These are phyloP conservation scores for Juncus effusus DNA, from an alignment of 176 grass and related monocot species.

Conservation along the genomic window DNA sequence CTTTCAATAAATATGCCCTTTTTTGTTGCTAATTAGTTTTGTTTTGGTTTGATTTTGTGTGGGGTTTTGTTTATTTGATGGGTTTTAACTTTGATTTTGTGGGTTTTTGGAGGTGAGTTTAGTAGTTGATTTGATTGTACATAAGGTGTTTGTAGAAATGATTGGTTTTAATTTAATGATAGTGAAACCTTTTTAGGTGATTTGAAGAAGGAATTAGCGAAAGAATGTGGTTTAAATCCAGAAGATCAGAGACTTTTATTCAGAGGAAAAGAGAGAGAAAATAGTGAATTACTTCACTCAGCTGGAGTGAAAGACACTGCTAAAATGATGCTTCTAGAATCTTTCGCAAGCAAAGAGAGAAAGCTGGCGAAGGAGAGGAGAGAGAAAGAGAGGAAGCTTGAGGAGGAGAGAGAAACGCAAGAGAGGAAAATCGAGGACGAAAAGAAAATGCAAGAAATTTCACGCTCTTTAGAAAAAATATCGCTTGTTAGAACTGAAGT, in stretches of 20 bases:
- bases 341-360: slow-evolving; percentile 23
- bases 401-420: slow-evolving; percentile 10
- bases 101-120: too few species aligned
- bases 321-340: slow-evolving; percentile 70
- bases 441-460: slow-evolving; percentile 18
- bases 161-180: neutral
- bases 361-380: neutral
- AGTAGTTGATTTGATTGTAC: too few species aligned
- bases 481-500: slow-evolving; percentile 26
- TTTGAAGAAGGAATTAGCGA: slow-evolving; percentile 61
- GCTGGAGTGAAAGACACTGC: slow-evolving; percentile 77
- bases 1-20: neutral
- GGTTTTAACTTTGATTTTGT: slow-evolving; percentile 6
- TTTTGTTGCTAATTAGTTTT: neutral
- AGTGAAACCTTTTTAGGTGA: slow-evolving; percentile 36
- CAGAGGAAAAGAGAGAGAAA: slow-evolving; percentile 89
- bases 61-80: neutral
- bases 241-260: slow-evolving; percentile 83
- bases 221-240: slow-evolving; percentile 64
- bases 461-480: slow-evolving; percentile 24
- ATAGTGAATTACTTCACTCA: slow-evolving; percentile 65
- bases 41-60: neutral
- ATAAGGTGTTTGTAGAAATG: slow-evolving; percentile 28
- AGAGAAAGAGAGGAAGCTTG: neutral
- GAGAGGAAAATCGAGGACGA: neutral